Conservation (phyloP, 2,329 filamentous ascomycete genomes). For the Spiromastix sp. region DNA sequence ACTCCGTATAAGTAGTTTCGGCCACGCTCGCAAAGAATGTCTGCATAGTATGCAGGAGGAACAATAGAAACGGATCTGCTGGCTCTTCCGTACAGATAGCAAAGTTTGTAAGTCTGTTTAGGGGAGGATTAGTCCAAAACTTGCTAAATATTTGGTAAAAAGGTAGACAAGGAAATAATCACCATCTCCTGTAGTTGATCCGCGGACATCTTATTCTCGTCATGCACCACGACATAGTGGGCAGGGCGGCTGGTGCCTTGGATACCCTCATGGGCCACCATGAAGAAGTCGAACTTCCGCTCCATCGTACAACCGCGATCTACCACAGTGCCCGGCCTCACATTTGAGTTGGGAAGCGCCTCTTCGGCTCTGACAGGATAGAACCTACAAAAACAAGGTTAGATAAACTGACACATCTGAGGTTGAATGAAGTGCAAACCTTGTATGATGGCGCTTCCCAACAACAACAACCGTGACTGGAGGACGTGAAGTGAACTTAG, state of each 20-base stretch:
- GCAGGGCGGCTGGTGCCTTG: slow-evolving; percentile 76
- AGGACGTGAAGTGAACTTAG: slow-evolving; percentile 48
- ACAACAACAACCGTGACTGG: slow-evolving; percentile 66
- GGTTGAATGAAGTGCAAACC: slow-evolving; percentile 23
- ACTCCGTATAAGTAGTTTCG: slow-evolving; percentile 50
- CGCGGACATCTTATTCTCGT: slow-evolving; percentile 47
- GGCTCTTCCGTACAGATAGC: slow-evolving; percentile 72
- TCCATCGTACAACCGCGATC: slow-evolving; percentile 72
- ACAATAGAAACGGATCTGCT: slow-evolving; percentile 80
- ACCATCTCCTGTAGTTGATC: slow-evolving; percentile 30
- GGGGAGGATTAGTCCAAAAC: slow-evolving; percentile 58
- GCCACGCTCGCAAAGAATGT: slow-evolving; percentile 69
- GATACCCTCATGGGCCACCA: slow-evolving; percentile 69
- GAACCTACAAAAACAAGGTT: slow-evolving; percentile 36
- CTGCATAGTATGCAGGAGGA: slow-evolving; percentile 82
- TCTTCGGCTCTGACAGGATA: slow-evolving; percentile 52
- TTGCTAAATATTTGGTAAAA: slow-evolving; percentile 53
- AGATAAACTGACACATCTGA: background rate
- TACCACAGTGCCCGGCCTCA: slow-evolving; percentile 66
- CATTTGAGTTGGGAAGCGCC: slow-evolving; percentile 51
- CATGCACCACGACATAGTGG: slow-evolving; percentile 66
- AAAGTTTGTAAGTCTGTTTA: slow-evolving; percentile 42
- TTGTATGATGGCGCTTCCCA: slow-evolving; percentile 80
- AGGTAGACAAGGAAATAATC: slow-evolving; percentile 12
- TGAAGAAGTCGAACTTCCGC: slow-evolving; percentile 69